Evolutionary conservation across 768 basidiomycete genomes (phyloP).

Genomic region (Antrodiella citrinella): DNA sequence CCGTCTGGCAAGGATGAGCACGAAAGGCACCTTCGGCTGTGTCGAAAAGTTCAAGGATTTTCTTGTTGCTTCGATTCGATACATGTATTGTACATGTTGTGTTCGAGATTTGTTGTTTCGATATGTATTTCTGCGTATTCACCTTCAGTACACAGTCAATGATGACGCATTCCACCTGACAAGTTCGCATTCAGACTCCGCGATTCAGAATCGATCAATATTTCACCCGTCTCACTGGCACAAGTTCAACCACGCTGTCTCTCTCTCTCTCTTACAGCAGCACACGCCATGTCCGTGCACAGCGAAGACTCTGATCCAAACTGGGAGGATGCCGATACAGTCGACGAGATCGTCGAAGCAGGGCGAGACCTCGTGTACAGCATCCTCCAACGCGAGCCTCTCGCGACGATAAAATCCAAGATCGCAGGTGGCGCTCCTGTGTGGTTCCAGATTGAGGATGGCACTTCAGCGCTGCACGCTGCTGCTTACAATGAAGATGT

Average conservation of each 20-base stretch:
- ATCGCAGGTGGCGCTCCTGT: conserved; percentile 63
- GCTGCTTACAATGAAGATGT: conserved; percentile 68
- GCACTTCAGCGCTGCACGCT: conserved; percentile 80
- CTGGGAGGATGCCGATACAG: conserved; percentile 9
- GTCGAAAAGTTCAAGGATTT: too few relatives aligned
- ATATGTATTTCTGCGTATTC: too few relatives aligned
- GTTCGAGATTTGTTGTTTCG: too few relatives aligned
- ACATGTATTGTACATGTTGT: too few relatives aligned
- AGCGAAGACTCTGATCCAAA: neutral
- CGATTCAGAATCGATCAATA: neutral
- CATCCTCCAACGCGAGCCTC: conserved; percentile 43
- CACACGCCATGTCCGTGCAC: neutral
- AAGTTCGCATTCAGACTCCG: neutral
- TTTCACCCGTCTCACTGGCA: neutral
- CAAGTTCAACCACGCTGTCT: neutral
- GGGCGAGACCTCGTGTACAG: conserved; percentile 53
- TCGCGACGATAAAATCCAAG: conserved; percentile 36
- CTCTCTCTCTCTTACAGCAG: neutral
- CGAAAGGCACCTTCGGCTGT: too few relatives aligned
- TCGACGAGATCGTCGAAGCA: conserved; percentile 24
- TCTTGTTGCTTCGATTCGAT: too few relatives aligned
- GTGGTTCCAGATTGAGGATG: conserved; percentile 84
- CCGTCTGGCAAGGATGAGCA: conserved; percentile 4
- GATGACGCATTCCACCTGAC: too few relatives aligned
- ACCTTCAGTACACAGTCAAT: too few relatives aligned